Evolutionary conservation across 2,329 filamentous ascomycete species (phyloP).

Genomic region (Aspergillus pseudonomiae): DNA sequence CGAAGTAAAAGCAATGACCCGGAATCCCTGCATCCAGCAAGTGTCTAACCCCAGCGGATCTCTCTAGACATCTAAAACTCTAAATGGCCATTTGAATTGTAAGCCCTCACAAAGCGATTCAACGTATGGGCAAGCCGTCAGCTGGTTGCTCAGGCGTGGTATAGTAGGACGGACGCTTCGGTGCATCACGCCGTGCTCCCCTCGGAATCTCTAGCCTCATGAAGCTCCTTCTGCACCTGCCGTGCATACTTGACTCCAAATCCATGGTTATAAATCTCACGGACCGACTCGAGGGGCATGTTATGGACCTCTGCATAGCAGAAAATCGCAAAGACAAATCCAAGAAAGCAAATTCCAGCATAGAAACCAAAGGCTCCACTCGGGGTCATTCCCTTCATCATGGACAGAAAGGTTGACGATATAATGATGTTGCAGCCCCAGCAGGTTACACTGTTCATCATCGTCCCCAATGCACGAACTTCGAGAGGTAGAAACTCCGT

Average conservation of each 20-base stretch:
- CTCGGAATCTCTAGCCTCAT: conserved; percentile 10
- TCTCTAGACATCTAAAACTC: background rate
- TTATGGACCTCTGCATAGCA: conserved; percentile 60
- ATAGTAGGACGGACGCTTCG: background rate
- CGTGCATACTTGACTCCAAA: conserved; percentile 51
- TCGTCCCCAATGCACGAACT: conserved; percentile 53
- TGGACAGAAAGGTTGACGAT: conserved; percentile 50
- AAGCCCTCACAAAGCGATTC: background rate
- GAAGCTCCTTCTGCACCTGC: conserved; percentile 41
- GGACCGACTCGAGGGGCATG: conserved; percentile 58
- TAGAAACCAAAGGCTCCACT: conserved; percentile 57
- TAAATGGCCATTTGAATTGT: background rate
- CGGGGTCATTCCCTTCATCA: conserved; percentile 54
- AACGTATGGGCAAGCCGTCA: background rate
- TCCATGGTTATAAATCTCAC: conserved; percentile 53
- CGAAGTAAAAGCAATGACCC: background rate
- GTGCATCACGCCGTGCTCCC: background rate
- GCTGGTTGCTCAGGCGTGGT: background rate
- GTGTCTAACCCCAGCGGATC: background rate
- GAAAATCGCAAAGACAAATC: conserved; percentile 45
- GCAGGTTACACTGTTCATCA: conserved; percentile 41
- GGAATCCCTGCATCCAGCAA: background rate
- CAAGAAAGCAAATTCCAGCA: conserved; percentile 50
- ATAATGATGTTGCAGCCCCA: conserved; percentile 52
- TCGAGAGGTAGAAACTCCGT: conserved; percentile 53